These are phyloP conservation scores for Venustampulla echinocandica DNA, from an alignment of 495 filamentous ascomycete species.

Conservation along the genomic window DNA sequence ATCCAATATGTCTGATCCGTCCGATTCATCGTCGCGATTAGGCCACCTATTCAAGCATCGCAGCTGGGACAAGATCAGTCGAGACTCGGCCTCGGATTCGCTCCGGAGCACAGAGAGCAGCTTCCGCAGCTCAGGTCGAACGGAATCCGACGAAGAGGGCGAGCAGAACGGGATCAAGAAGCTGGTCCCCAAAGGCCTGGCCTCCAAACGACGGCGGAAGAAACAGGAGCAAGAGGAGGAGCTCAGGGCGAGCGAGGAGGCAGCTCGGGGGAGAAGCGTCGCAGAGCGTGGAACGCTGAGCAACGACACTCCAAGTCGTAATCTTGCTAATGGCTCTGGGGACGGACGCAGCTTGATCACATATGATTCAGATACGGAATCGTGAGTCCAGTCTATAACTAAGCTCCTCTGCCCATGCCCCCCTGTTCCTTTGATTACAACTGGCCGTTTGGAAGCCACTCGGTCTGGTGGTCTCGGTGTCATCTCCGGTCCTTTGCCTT, in stretches of 20 bases:
- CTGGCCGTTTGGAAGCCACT: no score
- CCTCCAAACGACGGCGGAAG: constrained; percentile 35
- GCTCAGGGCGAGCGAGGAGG: constrained; percentile 14
- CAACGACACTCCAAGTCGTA: constrained; percentile 15
- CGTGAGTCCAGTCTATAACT: constrained; percentile 42
- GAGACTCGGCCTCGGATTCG: constrained; percentile 23
- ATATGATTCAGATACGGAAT: constrained; percentile 57
- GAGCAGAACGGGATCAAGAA: constrained; percentile 36
- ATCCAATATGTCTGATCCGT: constrained; percentile 13
- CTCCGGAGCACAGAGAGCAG: constrained; percentile 24
- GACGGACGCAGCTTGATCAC: constrained; percentile 52
- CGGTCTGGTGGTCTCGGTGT: no score
- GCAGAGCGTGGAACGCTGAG: constrained; percentile 27
- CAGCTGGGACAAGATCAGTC: constrained; percentile 21
- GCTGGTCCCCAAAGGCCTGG: constrained; percentile 38
- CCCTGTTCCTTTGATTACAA: no score
- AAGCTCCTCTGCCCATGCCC: background rate
- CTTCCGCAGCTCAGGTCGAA: constrained; percentile 23
- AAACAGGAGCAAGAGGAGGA: constrained; percentile 27
- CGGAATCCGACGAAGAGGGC: constrained; percentile 19
- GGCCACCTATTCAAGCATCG: constrained; percentile 27
- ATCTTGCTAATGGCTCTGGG: constrained; percentile 17
- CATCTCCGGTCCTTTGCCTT: no score
- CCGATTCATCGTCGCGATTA: constrained; percentile 16
- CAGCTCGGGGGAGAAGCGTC: constrained; percentile 28